Evolutionary conservation across 257 asterid genomes (phyloP).

Genomic region (Primulina eburnea): DNA sequence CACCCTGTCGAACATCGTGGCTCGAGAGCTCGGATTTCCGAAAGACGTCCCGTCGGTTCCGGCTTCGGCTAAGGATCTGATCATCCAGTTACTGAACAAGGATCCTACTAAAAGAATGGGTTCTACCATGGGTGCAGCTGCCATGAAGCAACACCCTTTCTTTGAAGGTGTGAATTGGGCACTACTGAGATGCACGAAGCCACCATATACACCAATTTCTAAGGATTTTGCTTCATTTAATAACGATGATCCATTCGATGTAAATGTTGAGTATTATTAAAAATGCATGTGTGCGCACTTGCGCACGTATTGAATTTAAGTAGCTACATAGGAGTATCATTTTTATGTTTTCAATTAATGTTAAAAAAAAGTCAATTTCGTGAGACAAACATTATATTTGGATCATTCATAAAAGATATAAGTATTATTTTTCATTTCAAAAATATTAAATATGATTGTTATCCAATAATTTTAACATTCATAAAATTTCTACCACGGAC

Average conservation of each 20-base stretch:
- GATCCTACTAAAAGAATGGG: constrained; percentile 72
- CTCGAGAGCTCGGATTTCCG: constrained; percentile 61
- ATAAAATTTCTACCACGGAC: too few relatives aligned
- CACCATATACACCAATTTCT: constrained; percentile 56
- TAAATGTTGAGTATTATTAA: constrained; percentile 44
- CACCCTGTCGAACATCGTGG: constrained; percentile 62
- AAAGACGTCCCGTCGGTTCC: constrained; percentile 46
- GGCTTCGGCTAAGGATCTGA: constrained; percentile 52
- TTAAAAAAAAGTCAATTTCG: too few relatives aligned
- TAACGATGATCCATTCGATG: constrained; percentile 30
- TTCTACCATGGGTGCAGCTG: constrained; percentile 60
- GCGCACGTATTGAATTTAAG: too few relatives aligned
- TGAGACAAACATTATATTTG: too few relatives aligned
- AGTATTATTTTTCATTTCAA: too few relatives aligned
- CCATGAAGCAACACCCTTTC: constrained; percentile 64
- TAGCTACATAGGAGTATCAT: too few relatives aligned
- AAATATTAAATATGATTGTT: too few relatives aligned
- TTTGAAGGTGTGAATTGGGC: constrained; percentile 84
- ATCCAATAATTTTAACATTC: too few relatives aligned
- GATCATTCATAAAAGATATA: too few relatives aligned
- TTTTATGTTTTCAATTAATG: too few relatives aligned
- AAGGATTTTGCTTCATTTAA: constrained; percentile 31
- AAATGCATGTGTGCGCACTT: not conserved
- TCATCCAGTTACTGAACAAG: constrained; percentile 47
- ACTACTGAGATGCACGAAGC: constrained; percentile 58